phyloP scores from a whole-genome alignment of 2,329 filamentous ascomycete species.

The Fusarium newnesense region DNA sequence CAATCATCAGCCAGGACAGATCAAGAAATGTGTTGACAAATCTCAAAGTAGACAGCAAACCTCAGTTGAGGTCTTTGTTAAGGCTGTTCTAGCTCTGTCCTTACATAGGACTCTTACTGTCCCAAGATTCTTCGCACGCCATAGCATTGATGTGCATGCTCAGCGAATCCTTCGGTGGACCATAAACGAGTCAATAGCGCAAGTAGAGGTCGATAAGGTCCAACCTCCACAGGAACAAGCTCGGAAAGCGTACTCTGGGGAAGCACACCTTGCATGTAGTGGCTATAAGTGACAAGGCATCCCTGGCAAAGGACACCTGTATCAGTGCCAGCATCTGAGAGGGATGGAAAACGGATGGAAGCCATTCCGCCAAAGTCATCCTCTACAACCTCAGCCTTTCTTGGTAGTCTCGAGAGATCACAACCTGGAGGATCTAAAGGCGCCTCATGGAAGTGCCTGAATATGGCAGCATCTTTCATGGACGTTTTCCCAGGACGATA shows the following conservation, averaged over 20 bases:
- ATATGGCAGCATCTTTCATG: constrained; percentile 30
- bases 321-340: constrained; percentile 30
- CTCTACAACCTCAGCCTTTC: constrained; percentile 27
- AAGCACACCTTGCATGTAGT: constrained; percentile 32
- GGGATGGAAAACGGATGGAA: constrained; percentile 41
- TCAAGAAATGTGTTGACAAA: background rate
- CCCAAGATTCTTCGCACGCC: constrained; percentile 31
- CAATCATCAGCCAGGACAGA: constrained; percentile 16
- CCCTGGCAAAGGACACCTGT: constrained; percentile 40
- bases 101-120: constrained; percentile 3
- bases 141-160: constrained; percentile 40
- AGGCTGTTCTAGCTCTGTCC: background rate
- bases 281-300: constrained; percentile 35
- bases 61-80: background rate
- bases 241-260: constrained; percentile 28
- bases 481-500: constrained; percentile 17
- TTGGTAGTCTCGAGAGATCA: constrained; percentile 35
- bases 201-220: constrained; percentile 35
- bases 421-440: constrained; percentile 37
- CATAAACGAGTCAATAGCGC: constrained; percentile 33
- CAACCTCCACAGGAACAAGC: constrained; percentile 31
- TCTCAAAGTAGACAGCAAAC: background rate
- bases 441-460: constrained; percentile 34
- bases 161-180: constrained; percentile 33
- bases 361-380: constrained; percentile 43